Evolutionary conservation across 352 stramenopile genomes (phyloP).

Genomic region (Hyaloperonospora brassicae): DNA sequence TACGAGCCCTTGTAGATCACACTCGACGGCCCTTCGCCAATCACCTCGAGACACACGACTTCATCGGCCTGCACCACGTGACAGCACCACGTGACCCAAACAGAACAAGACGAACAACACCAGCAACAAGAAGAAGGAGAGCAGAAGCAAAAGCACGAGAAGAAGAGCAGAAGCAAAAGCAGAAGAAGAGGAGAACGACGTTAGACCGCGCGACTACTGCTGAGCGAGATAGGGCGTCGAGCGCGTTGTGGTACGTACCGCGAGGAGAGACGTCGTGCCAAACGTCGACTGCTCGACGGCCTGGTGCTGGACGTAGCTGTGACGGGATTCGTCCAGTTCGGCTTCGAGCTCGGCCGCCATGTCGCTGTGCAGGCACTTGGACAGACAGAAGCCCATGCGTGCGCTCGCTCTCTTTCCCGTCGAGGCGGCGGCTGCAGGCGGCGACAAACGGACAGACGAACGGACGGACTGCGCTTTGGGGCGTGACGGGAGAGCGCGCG

Average conservation of each 20-base stretch:
- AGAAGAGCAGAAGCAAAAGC: no score
- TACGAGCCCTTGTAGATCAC: conserved; percentile 85
- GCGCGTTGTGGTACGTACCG: conserved; percentile 26
- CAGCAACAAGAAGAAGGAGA: neutral
- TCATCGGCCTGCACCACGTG: conserved; percentile 52
- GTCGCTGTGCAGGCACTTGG: conserved; percentile 76
- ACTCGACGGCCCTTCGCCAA: conserved; percentile 71
- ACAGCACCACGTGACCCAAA: neutral
- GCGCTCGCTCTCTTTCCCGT: conserved; percentile 3
- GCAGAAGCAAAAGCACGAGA: neutral
- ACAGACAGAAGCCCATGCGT: conserved; percentile 80
- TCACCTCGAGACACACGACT: conserved; percentile 69
- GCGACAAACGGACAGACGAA: no score
- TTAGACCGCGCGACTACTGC: no score
- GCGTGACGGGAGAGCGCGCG: neutral
- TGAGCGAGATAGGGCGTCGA: no score
- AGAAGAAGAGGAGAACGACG: no score
- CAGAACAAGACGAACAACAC: neutral
- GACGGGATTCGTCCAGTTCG: conserved; percentile 64
- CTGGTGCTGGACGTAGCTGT: conserved; percentile 42
- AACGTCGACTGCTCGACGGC: conserved; percentile 43
- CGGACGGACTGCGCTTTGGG: conserved; percentile 4
- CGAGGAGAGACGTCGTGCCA: conserved; percentile 64
- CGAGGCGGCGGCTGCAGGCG: no score
- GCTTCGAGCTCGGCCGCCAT: conserved; percentile 80